phyloP scores from a whole-genome alignment of 1,284 basidiomycete genomes.

The Naganishia cerealis region DNA sequence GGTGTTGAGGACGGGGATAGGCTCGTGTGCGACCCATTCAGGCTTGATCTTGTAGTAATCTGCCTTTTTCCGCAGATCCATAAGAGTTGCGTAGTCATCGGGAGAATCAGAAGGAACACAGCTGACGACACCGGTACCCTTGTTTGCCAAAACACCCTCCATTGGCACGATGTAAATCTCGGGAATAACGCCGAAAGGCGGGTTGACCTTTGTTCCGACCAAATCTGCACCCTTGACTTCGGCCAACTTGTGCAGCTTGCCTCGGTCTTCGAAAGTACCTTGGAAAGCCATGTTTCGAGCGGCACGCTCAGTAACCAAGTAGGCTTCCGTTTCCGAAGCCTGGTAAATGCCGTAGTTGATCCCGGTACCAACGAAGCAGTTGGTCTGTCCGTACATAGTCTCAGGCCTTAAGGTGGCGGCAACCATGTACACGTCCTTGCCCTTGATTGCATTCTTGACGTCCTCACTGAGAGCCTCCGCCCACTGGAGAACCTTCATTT shows the following conservation, averaged over 20 bases:
- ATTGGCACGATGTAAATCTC: constrained; percentile 96
- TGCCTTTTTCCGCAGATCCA: constrained; percentile 93
- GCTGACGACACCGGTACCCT: constrained; percentile 98
- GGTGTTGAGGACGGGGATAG: constrained; percentile 83
- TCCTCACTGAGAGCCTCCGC: constrained; percentile 61
- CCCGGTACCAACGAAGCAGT: constrained; percentile 88
- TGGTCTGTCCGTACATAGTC: constrained; percentile 99
- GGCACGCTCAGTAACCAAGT: constrained; percentile 82
- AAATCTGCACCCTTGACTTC: constrained; percentile 77
- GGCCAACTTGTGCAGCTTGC: constrained; percentile 69
- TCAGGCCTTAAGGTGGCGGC: constrained; percentile 95
- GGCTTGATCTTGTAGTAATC: constrained; percentile 95
- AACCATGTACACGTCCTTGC: constrained; percentile 83
- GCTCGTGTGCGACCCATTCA: constrained; percentile 80
- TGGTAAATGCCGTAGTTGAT: constrained; percentile 93
- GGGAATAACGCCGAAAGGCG: constrained; percentile 77
- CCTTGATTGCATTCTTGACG: constrained; percentile 65
- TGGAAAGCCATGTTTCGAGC: constrained; percentile 99
- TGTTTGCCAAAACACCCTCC: constrained; percentile 93
- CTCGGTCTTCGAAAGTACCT: constrained; percentile 69
- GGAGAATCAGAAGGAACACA: constrained; percentile 98
- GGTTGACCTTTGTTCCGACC: constrained; percentile 86
- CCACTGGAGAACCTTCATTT: constrained; percentile 91
- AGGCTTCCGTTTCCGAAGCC: constrained; percentile 79
- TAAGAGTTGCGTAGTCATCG: constrained; percentile 88